Evolutionary conservation across 148 eudicot species (phyloP), one percentile per base, ranked within the genome.

Genomic region (Suaeda aralocaspica): DNA sequence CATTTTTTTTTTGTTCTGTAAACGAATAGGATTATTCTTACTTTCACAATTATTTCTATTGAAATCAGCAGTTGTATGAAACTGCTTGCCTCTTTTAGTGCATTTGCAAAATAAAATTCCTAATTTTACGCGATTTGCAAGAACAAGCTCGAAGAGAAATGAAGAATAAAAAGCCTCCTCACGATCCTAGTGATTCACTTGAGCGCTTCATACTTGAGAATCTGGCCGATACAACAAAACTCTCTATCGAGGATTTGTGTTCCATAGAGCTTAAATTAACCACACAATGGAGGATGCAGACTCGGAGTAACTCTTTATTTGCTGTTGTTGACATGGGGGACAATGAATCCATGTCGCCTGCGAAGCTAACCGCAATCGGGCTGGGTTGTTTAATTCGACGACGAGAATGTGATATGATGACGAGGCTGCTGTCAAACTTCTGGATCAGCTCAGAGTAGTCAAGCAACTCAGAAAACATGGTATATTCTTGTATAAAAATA

Each of bases 91-190:
- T n/a, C n/a, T n/a, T n/a, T n/a, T n/a, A n/a, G n/a, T 59, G 48
- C 22, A 45, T 67, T 51, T 60, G 59, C 29, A 8, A 67, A 26
- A 59, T 10, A 59, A 28, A 0, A 49, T 22, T 34, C 28, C 65
- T 16, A 30, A 57, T 18, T 19, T n/a, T 14, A 9, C 74, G 64
- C 85, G 88, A 92, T 70, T 80, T 90, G 75, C 96, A 90, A 79
- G 96, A 90, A n/a, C n/a, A n/a, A 80, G 96, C 96, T 3, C 96
- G 66, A 90, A 90, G 83, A 85, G 96, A 75, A n/a, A 90, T 90
- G 96, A 87, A 90, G 92, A 90, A 87, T 56, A 90, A 88, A 76
- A 90, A 86, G 74, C 82, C 96, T 15, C 96, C 96, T 16, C 92
- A 84, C 65, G n/a, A 83, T 90, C 67, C 87, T 90, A 28, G 96